Evolutionary conservation across 805 yeast genomes (phyloP), one percentile per base, ranked within the genome.

Genomic region (Teunomyces aglyptinius): DNA sequence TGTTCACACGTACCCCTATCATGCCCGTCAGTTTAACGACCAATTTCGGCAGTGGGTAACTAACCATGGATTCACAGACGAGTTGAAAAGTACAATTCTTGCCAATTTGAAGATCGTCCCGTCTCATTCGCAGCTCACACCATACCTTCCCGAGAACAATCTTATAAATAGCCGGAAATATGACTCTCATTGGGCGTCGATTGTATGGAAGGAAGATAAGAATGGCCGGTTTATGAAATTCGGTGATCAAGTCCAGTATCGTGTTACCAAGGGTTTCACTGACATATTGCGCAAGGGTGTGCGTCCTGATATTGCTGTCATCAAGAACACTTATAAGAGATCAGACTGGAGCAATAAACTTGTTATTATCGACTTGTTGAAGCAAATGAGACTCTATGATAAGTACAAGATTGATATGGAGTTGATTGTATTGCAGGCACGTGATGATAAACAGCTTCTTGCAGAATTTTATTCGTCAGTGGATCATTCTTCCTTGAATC

Each of bases 221-320:
- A 15, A 43, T 28, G 58, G 59, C 2, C 44, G 43, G 20, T 52
- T 49, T n/a, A 31, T 38, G 8, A 53, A 51, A 32, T 55, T 51
- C 38, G 48, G 51, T 16, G 54, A 54, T 15, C 73, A 69, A 43
- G 51, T 66, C 4, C 58, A 59, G 32, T 68, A 59, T 45, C 49
- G 75, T 28, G 50, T 64, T 28, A 55, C 58, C 18, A 53, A 57
- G 38, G 77, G 76, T 18, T 65, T 71, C 38, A 50, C 49, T 6
- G 68, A 63, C 12, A 45, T 71, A 6, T 44, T 69, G 22, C 49
- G 63, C n/a, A 58, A 55, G 43, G 76, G 76, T 0, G 61, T 71
- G 6, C 53, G 60, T 22, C 76, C 76, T 0, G 74, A 71, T 46
- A 53, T 54, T 39, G 44, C 46, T 12, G 43, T 70, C n/a, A 47